Conservation (phyloP, 148 eudicot species). For the Nyssa sinensis region DNA sequence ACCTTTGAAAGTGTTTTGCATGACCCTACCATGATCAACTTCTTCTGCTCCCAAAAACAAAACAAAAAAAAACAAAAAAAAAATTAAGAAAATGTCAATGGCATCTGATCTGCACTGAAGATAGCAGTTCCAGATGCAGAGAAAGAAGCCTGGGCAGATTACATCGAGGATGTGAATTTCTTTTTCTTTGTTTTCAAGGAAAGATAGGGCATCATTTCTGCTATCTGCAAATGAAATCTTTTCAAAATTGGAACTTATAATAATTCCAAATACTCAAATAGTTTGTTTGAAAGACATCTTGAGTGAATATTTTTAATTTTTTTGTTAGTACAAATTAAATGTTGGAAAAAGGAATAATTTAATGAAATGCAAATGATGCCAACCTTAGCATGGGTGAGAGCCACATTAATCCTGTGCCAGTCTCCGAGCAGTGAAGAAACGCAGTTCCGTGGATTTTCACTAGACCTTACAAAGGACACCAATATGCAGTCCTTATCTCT, state of each 20-base stretch:
- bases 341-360: background rate
- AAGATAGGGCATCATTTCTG: background rate
- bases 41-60: constrained; percentile 55
- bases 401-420: constrained; percentile 97
- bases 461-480: constrained; percentile 83
- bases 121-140: background rate
- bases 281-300: too few relatives aligned
- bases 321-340: background rate
- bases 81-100: too few relatives aligned
- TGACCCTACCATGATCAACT: constrained; percentile 94
- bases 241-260: background rate
- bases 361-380: constrained; percentile 1
- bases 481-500: constrained; percentile 95
- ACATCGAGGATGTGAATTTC: background rate
- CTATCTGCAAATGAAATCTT: background rate
- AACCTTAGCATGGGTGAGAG: constrained; percentile 96
- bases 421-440: constrained; percentile 90
- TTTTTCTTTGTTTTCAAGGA: too few relatives aligned
- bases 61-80: too few relatives aligned
- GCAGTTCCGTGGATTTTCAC: constrained; percentile 56
- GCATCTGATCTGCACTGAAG: background rate
- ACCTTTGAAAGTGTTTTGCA: constrained; percentile 76
- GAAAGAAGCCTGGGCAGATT: background rate
- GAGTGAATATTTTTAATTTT: too few relatives aligned
- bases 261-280: background rate